Evolutionary conservation across 345 rosid genomes (phyloP).

Genomic region (Pseudoturritis turrita): DNA sequence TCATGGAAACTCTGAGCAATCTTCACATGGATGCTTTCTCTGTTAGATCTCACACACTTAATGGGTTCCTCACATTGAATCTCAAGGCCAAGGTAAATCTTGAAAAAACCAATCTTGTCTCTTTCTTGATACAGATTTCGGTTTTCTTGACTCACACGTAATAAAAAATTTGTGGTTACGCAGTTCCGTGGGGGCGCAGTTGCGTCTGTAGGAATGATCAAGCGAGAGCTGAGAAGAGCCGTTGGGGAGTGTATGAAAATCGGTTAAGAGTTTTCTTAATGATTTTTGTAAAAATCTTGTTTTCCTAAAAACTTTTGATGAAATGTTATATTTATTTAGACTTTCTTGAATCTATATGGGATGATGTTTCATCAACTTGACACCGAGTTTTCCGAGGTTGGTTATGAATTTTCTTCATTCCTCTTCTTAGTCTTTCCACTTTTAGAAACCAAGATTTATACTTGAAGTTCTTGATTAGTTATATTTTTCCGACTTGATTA

Average conservation of each 20-base stretch:
- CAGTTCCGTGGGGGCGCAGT: conserved; percentile 68
- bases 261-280: background rate
- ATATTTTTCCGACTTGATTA: background rate
- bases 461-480: background rate
- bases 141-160: background rate
- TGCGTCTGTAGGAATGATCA: conserved; percentile 61
- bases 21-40: conserved; percentile 68
- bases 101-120: background rate
- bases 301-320: background rate
- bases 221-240: conserved; percentile 56
- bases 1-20: conserved; percentile 73
- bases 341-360: background rate
- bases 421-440: background rate
- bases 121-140: background rate
- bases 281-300: background rate
- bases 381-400: background rate
- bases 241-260: conserved; percentile 31
- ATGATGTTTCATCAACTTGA: conserved; percentile 1
- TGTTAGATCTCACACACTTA: conserved; percentile 58
- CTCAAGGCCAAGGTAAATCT: conserved; percentile 66
- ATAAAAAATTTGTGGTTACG: too few species aligned
- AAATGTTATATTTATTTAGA: background rate
- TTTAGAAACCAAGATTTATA: background rate
- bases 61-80: conserved; percentile 50
- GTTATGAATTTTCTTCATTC: background rate